Evolutionary conservation across 2,329 filamentous ascomycete species (phyloP).

Genomic region (Ustilaginoidea virens): DNA sequence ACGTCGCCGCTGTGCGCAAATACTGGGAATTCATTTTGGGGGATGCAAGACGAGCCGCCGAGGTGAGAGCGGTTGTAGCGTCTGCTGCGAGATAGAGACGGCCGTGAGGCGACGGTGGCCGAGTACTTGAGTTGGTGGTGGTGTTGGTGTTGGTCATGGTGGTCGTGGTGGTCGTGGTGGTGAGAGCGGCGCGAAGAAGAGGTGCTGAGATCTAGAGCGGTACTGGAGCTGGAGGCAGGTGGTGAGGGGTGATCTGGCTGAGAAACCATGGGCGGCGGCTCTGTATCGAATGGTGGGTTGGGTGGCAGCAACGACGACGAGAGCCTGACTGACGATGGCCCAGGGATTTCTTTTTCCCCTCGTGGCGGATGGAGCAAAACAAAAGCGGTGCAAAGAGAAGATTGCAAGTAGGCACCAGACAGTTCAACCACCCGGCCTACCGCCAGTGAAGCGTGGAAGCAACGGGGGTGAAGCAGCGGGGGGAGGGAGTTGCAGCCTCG

Average conservation of each 20-base stretch:
- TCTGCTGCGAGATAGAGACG: constrained; percentile 42
- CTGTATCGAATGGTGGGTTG: constrained; percentile 24
- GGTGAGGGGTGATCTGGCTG: constrained; percentile 32
- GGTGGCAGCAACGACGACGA: too few species aligned
- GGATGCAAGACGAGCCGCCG: constrained; percentile 50
- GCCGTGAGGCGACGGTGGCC: constrained; percentile 45
- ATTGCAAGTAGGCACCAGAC: too few species aligned
- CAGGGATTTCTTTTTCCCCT: too few species aligned
- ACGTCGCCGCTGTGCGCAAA: constrained; percentile 87
- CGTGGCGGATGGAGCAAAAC: too few species aligned
- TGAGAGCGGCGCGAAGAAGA: background rate
- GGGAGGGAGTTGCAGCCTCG: too few species aligned
- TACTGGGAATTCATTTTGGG: constrained; percentile 83
- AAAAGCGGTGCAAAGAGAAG: too few species aligned
- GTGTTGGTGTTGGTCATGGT: constrained; percentile 2
- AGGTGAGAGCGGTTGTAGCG: constrained; percentile 71
- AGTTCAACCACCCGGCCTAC: too few species aligned
- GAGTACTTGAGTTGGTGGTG: constrained; percentile 3
- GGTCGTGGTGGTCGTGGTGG: constrained; percentile 2
- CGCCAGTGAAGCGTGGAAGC: too few species aligned
- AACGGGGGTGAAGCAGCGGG: too few species aligned
- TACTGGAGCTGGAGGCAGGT: background rate
- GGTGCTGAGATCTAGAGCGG: background rate
- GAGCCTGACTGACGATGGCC: too few species aligned
- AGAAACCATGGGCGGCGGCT: constrained; percentile 39